phyloP scores from a whole-genome alignment of 2,329 filamentous ascomycete species.

The Didymella exigua region DNA sequence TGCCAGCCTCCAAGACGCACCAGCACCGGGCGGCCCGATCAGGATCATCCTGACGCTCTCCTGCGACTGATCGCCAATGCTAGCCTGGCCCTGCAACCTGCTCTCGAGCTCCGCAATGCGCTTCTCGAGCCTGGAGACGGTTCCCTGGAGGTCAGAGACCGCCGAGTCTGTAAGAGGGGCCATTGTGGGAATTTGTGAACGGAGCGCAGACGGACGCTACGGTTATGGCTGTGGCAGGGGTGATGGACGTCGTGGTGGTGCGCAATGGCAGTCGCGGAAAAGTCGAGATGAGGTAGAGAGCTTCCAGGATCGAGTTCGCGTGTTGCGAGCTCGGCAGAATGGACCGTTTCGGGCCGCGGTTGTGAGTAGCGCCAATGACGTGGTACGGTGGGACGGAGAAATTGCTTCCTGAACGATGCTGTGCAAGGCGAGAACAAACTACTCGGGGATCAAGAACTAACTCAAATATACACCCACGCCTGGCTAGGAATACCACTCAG shows the following conservation, averaged over 20 bases:
- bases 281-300: conserved; percentile 18
- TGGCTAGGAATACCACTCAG: no score
- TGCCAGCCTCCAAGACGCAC: conserved; percentile 60
- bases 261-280: conserved; percentile 33
- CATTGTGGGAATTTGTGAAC: conserved; percentile 62
- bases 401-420: conserved; percentile 8
- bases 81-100: conserved; percentile 59
- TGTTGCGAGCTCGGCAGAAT: conserved; percentile 18
- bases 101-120: conserved; percentile 85
- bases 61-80: conserved; percentile 49
- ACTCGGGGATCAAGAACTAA: background rate
- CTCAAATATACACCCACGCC: no score
- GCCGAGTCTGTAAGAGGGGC: conserved; percentile 81
- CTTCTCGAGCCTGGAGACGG: conserved; percentile 81
- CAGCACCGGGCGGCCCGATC: conserved; percentile 95
- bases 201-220: conserved; percentile 17
- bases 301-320: conserved; percentile 14
- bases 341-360: conserved; percentile 13
- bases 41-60: conserved; percentile 91
- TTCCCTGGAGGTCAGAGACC: conserved; percentile 81
- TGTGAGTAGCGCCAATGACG: conserved; percentile 18
- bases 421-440: background rate
- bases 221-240: conserved; percentile 19
- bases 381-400: conserved; percentile 19
- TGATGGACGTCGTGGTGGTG: conserved; percentile 19